phyloP scores from a whole-genome alignment of 2,329 filamentous ascomycete genomes.

The Cryphonectria parasitica region DNA sequence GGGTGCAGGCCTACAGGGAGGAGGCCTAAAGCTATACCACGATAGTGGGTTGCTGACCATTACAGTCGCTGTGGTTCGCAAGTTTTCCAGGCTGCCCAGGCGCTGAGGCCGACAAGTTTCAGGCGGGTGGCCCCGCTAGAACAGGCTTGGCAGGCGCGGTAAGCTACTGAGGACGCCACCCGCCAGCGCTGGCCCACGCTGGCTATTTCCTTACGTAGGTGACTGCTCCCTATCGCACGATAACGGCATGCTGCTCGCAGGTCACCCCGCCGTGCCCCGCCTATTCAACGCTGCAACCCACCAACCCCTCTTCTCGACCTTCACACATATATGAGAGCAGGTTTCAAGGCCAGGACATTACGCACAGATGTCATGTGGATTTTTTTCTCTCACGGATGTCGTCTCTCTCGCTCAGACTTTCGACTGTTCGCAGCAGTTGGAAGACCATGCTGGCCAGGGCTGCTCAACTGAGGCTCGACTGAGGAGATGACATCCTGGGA shows the following conservation, averaged over 20 bases:
- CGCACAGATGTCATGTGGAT: neutral
- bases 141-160: neutral
- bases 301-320: neutral
- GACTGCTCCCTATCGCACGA: neutral
- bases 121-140: conserved; percentile 22
- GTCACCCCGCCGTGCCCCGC: neutral
- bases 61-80: conserved; percentile 23
- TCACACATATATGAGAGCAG: neutral
- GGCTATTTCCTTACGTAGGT: neutral
- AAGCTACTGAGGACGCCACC: neutral
- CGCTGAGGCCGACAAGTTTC: neutral
- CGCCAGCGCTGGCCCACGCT: neutral
- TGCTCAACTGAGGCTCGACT: neutral
- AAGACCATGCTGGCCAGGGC: neutral
- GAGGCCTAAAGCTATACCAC: neutral
- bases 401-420: neutral
- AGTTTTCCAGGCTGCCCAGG: neutral
- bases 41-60: conserved; percentile 25
- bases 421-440: neutral
- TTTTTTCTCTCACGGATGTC: neutral
- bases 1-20: neutral
- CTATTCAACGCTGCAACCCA: neutral
- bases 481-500: neutral
- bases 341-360: neutral
- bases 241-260: neutral